These are phyloP conservation scores for Trypanosoma avium DNA, from an alignment of 208 protist species.

Conservation along the genomic window DNA sequence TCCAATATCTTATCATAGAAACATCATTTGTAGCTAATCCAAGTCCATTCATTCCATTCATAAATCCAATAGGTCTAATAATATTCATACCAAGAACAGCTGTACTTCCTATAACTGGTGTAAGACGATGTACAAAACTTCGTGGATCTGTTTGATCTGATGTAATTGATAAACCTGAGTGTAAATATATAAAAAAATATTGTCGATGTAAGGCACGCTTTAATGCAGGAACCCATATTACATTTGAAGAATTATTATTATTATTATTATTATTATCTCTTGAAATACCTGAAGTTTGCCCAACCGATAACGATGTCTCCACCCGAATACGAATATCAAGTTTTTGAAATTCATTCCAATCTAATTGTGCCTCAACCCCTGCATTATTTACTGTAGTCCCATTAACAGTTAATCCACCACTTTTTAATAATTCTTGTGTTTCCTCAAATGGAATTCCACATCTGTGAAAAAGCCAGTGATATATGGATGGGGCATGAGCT, in stretches of 20 bases:
- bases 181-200: conserved; percentile 68
- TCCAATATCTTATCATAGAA: conserved; percentile 85
- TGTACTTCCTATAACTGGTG: conserved; percentile 39
- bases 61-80: conserved; percentile 74
- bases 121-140: conserved; percentile 83
- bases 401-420: conserved; percentile 54
- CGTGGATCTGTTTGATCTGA: conserved; percentile 73
- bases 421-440: conserved; percentile 42
- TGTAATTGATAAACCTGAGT: conserved; percentile 66
- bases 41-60: conserved; percentile 76
- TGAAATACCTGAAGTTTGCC: neutral
- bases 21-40: conserved; percentile 84
- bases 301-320: conserved; percentile 14
- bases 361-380: conserved; percentile 75
- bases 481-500: conserved; percentile 79
- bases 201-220: conserved; percentile 81
- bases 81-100: conserved; percentile 74
- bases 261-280: conserved; percentile 14
- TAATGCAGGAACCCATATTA: conserved; percentile 72
- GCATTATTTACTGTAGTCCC: conserved; percentile 42
- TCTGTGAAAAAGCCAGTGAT: conserved; percentile 89
- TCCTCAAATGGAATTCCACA: conserved; percentile 86
- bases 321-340: conserved; percentile 73
- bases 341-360: conserved; percentile 70
- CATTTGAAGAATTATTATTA: neutral